phyloP scores from a whole-genome alignment of 2,329 filamentous ascomycete genomes.

The Diaporthe amygdali region DNA sequence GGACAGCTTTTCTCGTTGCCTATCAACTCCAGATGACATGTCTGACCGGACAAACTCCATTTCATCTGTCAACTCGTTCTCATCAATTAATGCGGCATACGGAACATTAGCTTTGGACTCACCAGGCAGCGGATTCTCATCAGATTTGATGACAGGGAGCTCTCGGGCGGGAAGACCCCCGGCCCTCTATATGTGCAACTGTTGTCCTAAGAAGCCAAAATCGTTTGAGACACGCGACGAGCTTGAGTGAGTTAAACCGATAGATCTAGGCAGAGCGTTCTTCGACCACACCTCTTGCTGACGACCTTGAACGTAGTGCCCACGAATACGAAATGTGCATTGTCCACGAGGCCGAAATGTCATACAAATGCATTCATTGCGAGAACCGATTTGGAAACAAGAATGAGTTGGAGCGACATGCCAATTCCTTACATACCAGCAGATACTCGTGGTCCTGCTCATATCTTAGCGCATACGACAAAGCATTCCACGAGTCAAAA shows the following conservation, averaged over 20 bases:
- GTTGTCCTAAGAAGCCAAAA: constrained; percentile 95
- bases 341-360: constrained; percentile 89
- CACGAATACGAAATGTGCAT: constrained; percentile 21
- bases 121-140: neutral
- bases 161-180: constrained; percentile 49
- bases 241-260: constrained; percentile 67
- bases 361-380: constrained; percentile 92
- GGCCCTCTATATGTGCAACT: constrained; percentile 77
- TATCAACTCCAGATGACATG: neutral
- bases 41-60: neutral
- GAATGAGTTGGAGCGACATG: constrained; percentile 94
- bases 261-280: no score
- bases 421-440: constrained; percentile 91
- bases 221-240: constrained; percentile 89
- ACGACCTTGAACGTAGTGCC: neutral
- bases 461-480: constrained; percentile 75
- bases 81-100: neutral
- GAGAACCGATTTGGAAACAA: constrained; percentile 98
- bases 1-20: neutral
- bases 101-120: neutral
- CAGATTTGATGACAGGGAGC: neutral
- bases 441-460: constrained; percentile 97
- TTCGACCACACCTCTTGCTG: neutral
- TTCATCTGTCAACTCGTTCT: neutral
- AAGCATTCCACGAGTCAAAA: constrained; percentile 85